phyloP scores from a whole-genome alignment of 768 basidiomycete species.

The Termitomyces bulborhizus region DNA sequence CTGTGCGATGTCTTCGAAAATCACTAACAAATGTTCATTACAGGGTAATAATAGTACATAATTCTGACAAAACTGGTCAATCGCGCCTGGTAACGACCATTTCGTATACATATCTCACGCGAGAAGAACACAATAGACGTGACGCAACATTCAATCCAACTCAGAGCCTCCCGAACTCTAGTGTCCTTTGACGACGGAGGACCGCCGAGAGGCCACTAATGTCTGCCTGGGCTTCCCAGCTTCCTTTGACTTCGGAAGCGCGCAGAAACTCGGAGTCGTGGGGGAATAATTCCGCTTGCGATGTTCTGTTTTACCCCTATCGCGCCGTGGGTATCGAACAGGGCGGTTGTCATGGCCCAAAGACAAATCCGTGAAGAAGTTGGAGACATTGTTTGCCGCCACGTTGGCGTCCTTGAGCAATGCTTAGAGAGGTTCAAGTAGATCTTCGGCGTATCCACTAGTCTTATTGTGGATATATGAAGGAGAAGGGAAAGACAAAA shows the following conservation, averaged over 20 bases:
- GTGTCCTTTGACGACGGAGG: not conserved
- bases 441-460: not conserved
- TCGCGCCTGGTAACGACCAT: not conserved
- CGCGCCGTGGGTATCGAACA: not conserved
- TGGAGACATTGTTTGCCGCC: not conserved
- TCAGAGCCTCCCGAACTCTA: not conserved
- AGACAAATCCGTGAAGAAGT: not conserved
- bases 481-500: not conserved
- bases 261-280: not conserved
- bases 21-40: no score
- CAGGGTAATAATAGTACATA: not conserved
- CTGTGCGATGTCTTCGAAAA: not conserved
- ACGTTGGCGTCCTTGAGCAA: not conserved
- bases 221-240: not conserved
- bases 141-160: not conserved
- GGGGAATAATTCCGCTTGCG: not conserved
- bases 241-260: not conserved
- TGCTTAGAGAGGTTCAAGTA: conserved; percentile 1
- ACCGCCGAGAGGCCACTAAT: not conserved
- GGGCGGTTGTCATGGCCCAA: not conserved
- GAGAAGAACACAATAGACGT: not conserved
- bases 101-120: not conserved
- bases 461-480: not conserved
- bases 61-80: not conserved
- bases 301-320: not conserved